Conservation (phyloP, 2,329 filamentous ascomycete genomes). For the Colletotrichum sp. region DNA sequence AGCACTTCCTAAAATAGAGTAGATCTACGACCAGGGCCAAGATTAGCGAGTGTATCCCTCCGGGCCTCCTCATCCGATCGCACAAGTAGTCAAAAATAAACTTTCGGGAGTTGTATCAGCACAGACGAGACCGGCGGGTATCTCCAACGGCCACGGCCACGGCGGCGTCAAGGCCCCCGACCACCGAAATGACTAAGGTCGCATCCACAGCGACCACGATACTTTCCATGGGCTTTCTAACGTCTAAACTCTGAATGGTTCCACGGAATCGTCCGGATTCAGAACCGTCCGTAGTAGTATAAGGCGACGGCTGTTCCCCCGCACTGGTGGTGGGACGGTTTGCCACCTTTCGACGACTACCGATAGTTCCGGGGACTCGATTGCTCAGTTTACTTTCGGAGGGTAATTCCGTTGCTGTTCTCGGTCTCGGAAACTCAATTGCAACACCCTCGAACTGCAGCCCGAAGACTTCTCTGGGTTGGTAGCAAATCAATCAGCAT, state of each 20-base stretch:
- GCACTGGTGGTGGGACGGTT: background rate
- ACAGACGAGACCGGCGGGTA: background rate
- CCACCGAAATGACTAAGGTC: background rate
- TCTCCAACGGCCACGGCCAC: background rate
- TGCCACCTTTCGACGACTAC: background rate
- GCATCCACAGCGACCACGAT: background rate
- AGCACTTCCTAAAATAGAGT: background rate
- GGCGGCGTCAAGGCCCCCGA: background rate
- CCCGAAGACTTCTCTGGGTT: background rate
- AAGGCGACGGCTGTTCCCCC: background rate
- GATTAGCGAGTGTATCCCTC: background rate
- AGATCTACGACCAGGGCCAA: background rate
- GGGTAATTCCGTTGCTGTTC: background rate
- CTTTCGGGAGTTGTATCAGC: background rate
- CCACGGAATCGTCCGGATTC: background rate
- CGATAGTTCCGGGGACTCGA: background rate
- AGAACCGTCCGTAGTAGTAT: background rate
- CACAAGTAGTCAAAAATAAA: background rate
- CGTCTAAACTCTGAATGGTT: background rate
- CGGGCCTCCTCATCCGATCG: background rate
- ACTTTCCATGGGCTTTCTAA: background rate
- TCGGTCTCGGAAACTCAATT: background rate
- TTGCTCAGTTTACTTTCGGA: background rate
- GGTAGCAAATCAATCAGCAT: background rate
- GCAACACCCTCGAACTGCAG: accelerated